phyloP scores from a whole-genome alignment of 441 rosid genomes.

The Jatropha multifida region DNA sequence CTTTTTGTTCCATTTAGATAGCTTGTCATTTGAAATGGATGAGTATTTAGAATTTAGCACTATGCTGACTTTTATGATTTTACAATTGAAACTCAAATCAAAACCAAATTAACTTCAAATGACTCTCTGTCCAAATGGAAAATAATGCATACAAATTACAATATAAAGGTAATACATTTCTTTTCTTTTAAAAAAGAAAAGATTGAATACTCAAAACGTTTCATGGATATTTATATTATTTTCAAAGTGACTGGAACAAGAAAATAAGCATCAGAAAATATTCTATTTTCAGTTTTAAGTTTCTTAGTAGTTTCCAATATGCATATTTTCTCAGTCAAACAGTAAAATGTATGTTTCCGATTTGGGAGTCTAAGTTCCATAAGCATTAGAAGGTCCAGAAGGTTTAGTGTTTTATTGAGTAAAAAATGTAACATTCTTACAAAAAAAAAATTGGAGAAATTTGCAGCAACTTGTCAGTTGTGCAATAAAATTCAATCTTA shows the following conservation, averaged over 20 bases:
- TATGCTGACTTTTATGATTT: no score
- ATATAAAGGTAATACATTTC: no score
- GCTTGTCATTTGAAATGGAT: no score
- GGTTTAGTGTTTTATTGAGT: not conserved
- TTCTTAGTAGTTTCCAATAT: not conserved
- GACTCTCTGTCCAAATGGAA: no score
- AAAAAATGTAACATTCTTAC: not conserved
- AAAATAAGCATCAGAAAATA: not conserved
- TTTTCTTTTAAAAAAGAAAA: no score
- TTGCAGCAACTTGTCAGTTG: not conserved
- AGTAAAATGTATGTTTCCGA: not conserved
- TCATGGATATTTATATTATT: not conserved
- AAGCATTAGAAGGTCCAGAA: not conserved
- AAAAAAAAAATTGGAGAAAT: not conserved
- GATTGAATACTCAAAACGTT: not conserved
- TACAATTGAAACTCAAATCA: no score
- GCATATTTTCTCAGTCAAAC: not conserved
- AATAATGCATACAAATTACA: not conserved
- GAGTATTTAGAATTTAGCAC: no score
- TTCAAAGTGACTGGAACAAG: not conserved
- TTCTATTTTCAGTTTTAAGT: not conserved
- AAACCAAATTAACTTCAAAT: no score
- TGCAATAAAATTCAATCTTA: not conserved
- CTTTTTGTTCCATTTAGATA: no score
- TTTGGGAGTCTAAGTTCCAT: not conserved